phyloP scores from a whole-genome alignment of 2,329 filamentous ascomycete genomes.

The Penicillium sp. region DNA sequence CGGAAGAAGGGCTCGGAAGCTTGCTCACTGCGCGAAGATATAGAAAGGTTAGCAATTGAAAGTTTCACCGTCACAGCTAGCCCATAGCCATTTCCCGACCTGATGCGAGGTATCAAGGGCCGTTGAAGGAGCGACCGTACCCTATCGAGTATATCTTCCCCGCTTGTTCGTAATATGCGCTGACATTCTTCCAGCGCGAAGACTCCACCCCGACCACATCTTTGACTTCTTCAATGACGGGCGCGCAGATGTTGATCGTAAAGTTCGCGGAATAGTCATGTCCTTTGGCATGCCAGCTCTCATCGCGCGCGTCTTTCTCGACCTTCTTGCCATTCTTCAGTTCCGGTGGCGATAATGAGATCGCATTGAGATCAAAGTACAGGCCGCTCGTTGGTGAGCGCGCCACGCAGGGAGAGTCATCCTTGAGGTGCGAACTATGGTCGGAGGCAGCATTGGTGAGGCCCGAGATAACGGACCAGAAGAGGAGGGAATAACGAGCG shows the following conservation, averaged over 20 bases:
- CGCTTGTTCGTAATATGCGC: constrained; percentile 52
- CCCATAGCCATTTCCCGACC: not conserved
- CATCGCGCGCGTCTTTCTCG: constrained; percentile 43
- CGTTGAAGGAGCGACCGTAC: constrained; percentile 34
- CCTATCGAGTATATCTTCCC: constrained; percentile 52
- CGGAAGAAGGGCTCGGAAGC: constrained; percentile 52
- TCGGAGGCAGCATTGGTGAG: constrained; percentile 42
- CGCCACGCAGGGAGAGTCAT: constrained; percentile 63
- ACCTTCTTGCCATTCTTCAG: constrained; percentile 46
- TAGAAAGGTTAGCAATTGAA: constrained; percentile 9
- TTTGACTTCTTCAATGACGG: constrained; percentile 52
- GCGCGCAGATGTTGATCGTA: constrained; percentile 55
- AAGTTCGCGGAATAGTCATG: constrained; percentile 57
- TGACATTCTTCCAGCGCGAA: constrained; percentile 50
- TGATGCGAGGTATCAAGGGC: not conserved
- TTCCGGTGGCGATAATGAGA: constrained; percentile 56
- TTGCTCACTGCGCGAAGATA: constrained; percentile 42
- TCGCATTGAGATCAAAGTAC: constrained; percentile 65
- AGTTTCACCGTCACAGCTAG: not conserved
- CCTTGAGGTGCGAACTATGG: constrained; percentile 42
- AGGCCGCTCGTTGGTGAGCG: constrained; percentile 63
- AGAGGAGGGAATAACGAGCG: constrained; percentile 36
- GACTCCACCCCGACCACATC: constrained; percentile 52
- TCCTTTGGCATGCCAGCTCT: constrained; percentile 54
- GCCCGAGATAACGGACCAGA: constrained; percentile 39